Conservation (phyloP, 163 green algal genomes). For the Coccomyxa subellipsoidea region DNA sequence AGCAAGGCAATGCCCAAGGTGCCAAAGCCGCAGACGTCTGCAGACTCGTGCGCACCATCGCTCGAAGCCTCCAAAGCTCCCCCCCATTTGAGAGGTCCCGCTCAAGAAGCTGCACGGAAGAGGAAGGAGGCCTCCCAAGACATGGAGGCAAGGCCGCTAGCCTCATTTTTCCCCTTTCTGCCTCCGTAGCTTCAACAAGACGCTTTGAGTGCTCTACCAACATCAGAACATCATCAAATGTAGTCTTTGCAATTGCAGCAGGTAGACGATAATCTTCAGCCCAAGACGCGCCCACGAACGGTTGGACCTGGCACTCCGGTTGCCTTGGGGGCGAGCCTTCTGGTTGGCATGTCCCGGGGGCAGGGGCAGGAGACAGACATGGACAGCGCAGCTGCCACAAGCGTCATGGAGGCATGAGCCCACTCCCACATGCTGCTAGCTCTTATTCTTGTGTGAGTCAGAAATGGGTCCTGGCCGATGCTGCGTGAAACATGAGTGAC, state of each 20-base stretch:
- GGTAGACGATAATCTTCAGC: neutral
- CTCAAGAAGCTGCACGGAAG: neutral
- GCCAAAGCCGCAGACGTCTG: neutral
- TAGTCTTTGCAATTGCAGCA: neutral
- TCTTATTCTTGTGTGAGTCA: too few species aligned
- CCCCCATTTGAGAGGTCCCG: neutral
- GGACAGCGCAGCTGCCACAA: constrained; percentile 8
- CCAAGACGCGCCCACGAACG: neutral
- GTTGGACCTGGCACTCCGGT: neutral
- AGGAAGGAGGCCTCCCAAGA: neutral
- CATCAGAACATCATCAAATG: too few species aligned
- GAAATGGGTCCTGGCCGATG: too few species aligned
- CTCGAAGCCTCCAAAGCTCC: neutral
- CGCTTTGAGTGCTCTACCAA: too few species aligned
- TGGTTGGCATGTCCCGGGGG: neutral
- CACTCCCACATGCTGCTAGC: neutral
- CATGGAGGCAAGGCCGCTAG: neutral
- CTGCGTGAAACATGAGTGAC: too few species aligned
- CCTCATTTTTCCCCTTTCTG: neutral
- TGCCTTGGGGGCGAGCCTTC: neutral
- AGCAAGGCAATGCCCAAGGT: too few species aligned
- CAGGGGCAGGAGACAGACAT: neutral
- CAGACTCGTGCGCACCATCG: neutral
- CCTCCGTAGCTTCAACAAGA: too few species aligned
- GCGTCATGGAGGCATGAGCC: constrained; percentile 11